Conservation (phyloP, 2,329 filamentous ascomycete species). For the Colletotrichum echinochloae region DNA sequence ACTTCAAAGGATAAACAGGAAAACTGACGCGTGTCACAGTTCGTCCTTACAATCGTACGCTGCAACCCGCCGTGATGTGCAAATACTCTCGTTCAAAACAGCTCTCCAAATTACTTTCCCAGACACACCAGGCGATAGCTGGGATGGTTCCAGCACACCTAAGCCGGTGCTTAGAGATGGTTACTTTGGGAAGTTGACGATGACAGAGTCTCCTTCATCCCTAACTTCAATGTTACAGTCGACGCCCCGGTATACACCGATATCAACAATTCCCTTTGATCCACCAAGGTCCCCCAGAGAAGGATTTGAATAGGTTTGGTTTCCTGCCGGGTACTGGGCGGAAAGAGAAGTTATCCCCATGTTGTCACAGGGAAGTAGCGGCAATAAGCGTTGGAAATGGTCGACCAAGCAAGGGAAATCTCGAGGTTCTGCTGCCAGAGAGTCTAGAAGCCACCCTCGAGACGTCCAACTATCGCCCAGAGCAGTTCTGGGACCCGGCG, state of each 20-base stretch:
- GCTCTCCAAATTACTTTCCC: slow-evolving; percentile 33
- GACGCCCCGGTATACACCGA: neutral
- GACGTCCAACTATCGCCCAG: neutral
- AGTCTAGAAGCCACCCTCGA: slow-evolving; percentile 44
- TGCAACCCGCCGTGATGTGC: slow-evolving; percentile 5
- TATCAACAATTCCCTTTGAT: slow-evolving; percentile 52
- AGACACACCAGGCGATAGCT: slow-evolving; percentile 27
- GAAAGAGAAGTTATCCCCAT: slow-evolving; percentile 58
- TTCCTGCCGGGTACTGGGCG: slow-evolving; percentile 72
- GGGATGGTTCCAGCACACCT: slow-evolving; percentile 39
- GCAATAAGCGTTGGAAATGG: slow-evolving; percentile 56
- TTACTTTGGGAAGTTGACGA: slow-evolving; percentile 32
- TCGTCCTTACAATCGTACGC: slow-evolving; percentile 15
- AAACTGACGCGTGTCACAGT: neutral
- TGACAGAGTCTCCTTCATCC: neutral
- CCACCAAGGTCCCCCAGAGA: slow-evolving; percentile 67
- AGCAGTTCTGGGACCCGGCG: slow-evolving; percentile 34
- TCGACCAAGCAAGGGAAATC: slow-evolving; percentile 52
- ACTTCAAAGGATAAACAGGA: neutral
- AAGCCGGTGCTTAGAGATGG: slow-evolving; percentile 19
- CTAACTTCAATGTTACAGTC: neutral
- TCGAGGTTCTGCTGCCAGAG: slow-evolving; percentile 46
- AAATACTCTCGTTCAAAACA: slow-evolving; percentile 38
- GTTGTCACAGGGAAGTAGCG: slow-evolving; percentile 48
- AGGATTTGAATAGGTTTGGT: slow-evolving; percentile 73